Evolutionary conservation across 148 eudicot genomes (phyloP).

Genomic region (Rhododendron ovatum): DNA sequence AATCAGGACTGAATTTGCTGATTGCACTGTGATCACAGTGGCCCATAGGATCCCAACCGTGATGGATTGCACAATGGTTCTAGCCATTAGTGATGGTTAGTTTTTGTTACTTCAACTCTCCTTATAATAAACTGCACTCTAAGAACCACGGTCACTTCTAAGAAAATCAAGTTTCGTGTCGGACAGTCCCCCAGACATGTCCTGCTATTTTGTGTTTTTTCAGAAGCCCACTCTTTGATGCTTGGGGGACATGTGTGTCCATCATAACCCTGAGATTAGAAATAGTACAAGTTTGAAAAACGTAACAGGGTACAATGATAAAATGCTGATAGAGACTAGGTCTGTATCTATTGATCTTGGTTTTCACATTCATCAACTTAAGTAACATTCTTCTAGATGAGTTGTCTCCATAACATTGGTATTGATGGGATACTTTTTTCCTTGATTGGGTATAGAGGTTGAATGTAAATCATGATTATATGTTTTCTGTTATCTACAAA

Average conservation of each 20-base stretch:
- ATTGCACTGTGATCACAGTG: constrained; percentile 89
- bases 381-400: not conserved
- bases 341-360: not conserved
- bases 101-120: not conserved
- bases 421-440: not conserved
- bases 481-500: not conserved
- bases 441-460: not conserved
- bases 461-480: not conserved
- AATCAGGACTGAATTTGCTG: constrained; percentile 67
- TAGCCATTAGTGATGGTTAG: constrained; percentile 83
- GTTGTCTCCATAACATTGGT: not conserved
- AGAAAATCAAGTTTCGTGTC: not conserved
- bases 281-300: not conserved
- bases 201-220: not conserved
- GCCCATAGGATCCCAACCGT: constrained; percentile 95
- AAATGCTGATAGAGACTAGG: not conserved
- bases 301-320: not conserved
- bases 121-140: not conserved
- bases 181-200: not conserved
- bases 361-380: not conserved
- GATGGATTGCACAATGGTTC: constrained; percentile 90
- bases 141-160: not conserved
- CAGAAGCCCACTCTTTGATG: not conserved
- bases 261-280: not conserved
- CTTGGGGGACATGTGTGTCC: not conserved